Conservation (phyloP, 768 basidiomycete genomes). For the Termitomyces sp. region DNA sequence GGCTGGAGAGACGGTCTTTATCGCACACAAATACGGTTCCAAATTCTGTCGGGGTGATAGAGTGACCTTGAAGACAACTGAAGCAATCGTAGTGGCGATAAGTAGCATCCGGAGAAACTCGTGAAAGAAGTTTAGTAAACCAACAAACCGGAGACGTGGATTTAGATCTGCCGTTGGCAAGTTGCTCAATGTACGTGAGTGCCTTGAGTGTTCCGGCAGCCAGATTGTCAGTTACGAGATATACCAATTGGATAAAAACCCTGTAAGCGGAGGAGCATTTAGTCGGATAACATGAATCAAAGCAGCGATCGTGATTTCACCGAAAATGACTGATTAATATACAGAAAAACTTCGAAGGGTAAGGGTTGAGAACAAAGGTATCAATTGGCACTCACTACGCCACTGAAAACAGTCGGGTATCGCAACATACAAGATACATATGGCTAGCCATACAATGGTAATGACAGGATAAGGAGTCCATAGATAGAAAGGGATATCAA, state of each 20-base stretch:
- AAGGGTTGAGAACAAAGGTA: background rate
- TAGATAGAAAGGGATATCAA: background rate
- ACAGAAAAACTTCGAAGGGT: background rate
- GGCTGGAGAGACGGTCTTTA: background rate
- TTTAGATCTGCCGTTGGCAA: background rate
- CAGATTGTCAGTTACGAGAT: too few relatives aligned
- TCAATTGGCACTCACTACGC: background rate
- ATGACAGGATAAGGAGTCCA: background rate
- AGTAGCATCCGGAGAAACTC: background rate
- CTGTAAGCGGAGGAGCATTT: background rate
- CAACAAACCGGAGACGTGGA: too few relatives aligned
- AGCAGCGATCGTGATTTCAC: background rate
- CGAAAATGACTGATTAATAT: background rate
- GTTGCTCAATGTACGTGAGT: background rate
- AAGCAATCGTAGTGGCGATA: background rate
- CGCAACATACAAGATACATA: constrained; percentile 3
- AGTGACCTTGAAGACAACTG: background rate
- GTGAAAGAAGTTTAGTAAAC: background rate
- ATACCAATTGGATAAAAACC: too few relatives aligned
- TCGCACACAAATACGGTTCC: background rate
- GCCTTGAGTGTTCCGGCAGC: background rate
- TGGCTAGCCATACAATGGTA: constrained; percentile 2
- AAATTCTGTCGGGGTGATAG: background rate
- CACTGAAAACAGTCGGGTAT: constrained; percentile 1
- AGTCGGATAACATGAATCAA: too few relatives aligned